Conservation (phyloP, 139 green algal genomes). For the Chlorella ohadii region DNA sequence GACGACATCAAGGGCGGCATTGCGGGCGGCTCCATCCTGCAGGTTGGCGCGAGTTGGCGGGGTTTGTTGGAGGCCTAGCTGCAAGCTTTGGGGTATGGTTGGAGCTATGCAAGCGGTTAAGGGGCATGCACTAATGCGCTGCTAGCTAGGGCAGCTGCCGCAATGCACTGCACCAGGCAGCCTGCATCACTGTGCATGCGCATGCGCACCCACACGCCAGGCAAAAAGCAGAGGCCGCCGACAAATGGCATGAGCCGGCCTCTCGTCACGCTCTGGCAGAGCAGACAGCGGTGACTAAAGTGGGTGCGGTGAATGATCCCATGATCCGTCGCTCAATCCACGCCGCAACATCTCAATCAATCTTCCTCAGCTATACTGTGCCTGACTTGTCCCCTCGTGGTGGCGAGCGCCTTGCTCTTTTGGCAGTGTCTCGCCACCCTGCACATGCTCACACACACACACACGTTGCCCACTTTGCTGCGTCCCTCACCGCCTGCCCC, state of each 20-base stretch:
- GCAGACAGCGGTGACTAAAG: conserved; percentile 25
- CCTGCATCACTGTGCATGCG: background rate
- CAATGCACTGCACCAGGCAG: too few species aligned
- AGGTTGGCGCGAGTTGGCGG: conserved; percentile 58
- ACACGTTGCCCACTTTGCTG: background rate
- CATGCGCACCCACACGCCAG: conserved; percentile 6
- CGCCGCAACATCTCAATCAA: conserved; percentile 22
- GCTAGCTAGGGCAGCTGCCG: too few species aligned
- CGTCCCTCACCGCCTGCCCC: background rate
- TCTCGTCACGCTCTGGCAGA: conserved; percentile 55
- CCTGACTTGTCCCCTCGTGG: too few species aligned
- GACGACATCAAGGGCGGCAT: conserved; percentile 98
- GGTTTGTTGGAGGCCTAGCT: background rate
- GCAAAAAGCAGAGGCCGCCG: conserved; percentile 54
- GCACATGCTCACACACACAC: too few species aligned
- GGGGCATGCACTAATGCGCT: too few species aligned
- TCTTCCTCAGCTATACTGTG: background rate
- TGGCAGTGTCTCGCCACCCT: too few species aligned
- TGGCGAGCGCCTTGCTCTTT: too few species aligned
- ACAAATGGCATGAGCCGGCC: conserved; percentile 47
- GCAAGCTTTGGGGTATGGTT: too few species aligned
- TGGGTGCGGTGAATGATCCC: conserved; percentile 37
- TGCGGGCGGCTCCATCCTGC: conserved; percentile 95
- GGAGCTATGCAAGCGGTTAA: too few species aligned
- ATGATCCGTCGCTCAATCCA: conserved; percentile 54